A percentile compares a stretch with the other conserved stretches of the same genome.
These are phyloP conservation scores for Podospora bellae-mahoneyi DNA, from an alignment of 495 filamentous ascomycete genomes.

Conservation along the genomic window DNA sequence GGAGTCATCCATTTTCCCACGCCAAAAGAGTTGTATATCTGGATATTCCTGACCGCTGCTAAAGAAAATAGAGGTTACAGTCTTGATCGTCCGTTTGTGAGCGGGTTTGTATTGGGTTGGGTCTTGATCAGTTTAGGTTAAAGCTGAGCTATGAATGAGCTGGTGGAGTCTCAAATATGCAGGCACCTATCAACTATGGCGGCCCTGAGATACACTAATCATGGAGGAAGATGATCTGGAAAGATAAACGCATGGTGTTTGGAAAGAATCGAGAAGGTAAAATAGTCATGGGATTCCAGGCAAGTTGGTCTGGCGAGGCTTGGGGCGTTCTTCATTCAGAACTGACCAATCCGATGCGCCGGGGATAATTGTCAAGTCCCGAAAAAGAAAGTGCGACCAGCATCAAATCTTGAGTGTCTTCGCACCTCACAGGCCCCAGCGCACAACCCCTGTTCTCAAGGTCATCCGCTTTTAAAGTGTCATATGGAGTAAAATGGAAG, in stretches of 20 bases:
- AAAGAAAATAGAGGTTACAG: not conserved
- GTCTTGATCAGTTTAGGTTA: not conserved
- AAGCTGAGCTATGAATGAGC: not conserved
- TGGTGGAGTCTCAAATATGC: not conserved
- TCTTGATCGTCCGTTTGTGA: not conserved
- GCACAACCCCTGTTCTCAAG: not conserved
- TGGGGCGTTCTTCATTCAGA: not conserved
- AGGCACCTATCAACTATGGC: not conserved
- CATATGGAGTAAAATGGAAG: not conserved
- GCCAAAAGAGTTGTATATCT: not conserved
- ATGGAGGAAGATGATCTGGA: not conserved
- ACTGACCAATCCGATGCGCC: slow-evolving; percentile 15
- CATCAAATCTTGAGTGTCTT: not conserved
- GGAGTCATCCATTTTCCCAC: slow-evolving; percentile 52
- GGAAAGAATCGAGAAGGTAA: not conserved
- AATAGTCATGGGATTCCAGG: not conserved
- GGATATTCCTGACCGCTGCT: not conserved
- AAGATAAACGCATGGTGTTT: not conserved
- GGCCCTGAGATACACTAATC: not conserved
- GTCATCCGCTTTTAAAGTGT: not conserved
- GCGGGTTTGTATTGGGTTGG: too few species aligned
- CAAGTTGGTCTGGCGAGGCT: not conserved
- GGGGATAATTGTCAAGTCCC: slow-evolving; percentile 7
- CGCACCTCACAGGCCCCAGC: not conserved
- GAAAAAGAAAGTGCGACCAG: slow-evolving; percentile 15